These are phyloP conservation scores for Jatropha podagrica DNA, from an alignment of 441 rosid genomes.

Conservation along the genomic window DNA sequence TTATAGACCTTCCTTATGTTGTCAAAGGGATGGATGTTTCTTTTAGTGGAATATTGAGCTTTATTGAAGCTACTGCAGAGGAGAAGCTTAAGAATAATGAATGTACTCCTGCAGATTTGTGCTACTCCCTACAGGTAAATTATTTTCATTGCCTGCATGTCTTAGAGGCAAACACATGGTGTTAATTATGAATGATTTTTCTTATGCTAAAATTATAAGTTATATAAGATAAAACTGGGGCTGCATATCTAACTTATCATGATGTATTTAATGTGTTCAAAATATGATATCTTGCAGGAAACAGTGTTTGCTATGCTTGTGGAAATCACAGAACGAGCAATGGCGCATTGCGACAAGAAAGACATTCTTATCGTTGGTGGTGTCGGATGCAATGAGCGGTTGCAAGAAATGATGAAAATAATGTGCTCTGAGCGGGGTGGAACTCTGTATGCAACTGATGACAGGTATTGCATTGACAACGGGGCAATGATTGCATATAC, in stretches of 20 bases:
- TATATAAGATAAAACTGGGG: neutral
- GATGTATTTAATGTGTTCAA: neutral
- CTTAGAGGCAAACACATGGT: neutral
- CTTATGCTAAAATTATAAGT: neutral
- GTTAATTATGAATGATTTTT: neutral
- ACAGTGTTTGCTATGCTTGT: conserved; percentile 92
- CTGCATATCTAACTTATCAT: neutral
- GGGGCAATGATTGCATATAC: conserved; percentile 99
- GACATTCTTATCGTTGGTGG: conserved; percentile 93
- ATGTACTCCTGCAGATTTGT: conserved; percentile 91
- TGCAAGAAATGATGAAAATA: conserved; percentile 94
- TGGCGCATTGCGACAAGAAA: conserved; percentile 95
- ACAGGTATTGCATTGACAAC: conserved; percentile 83
- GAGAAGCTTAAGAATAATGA: conserved; percentile 83
- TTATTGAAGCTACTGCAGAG: conserved; percentile 71
- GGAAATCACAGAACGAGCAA: conserved; percentile 92
- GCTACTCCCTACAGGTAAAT: conserved; percentile 88
- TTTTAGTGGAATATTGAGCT: conserved; percentile 91
- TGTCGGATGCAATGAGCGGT: conserved; percentile 90
- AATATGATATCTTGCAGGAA: conserved; percentile 43
- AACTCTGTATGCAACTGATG: conserved; percentile 80
- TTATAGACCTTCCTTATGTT: conserved; percentile 86
- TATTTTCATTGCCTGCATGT: neutral
- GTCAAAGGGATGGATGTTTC: conserved; percentile 99
- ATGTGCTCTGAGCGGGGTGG: conserved; percentile 93